Percentiles rank a stretch among this genome's conserved stretches.
These are phyloP conservation scores for Wickerhamiella nectarea DNA, from an alignment of 805 yeast genomes.

Conservation along the genomic window DNA sequence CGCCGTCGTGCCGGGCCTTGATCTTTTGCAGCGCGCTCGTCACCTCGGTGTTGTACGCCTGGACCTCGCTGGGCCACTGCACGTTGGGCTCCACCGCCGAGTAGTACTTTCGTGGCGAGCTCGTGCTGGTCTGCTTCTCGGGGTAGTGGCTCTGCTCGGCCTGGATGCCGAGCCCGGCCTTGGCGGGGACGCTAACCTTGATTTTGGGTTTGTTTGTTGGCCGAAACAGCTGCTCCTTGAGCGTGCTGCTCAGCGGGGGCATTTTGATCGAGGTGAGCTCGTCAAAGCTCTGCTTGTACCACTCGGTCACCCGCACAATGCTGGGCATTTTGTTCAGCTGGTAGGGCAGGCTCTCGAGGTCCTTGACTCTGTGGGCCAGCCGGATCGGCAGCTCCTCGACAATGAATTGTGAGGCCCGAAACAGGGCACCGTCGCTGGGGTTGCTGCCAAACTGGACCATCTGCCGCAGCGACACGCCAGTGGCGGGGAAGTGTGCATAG, in stretches of 20 bases:
- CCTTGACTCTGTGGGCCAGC: constrained; percentile 73
- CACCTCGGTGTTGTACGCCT: constrained; percentile 54
- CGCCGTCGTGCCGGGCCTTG: constrained; percentile 80
- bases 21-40: constrained; percentile 53
- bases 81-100: constrained; percentile 39
- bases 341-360: constrained; percentile 65
- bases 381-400: constrained; percentile 80
- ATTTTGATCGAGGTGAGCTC: constrained; percentile 50
- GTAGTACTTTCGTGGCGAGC: constrained; percentile 32
- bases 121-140: background rate
- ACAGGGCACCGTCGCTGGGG: constrained; percentile 66
- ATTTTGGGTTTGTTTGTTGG: constrained; percentile 14
- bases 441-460: constrained; percentile 84
- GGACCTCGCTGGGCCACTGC: constrained; percentile 62
- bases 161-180: constrained; percentile 23
- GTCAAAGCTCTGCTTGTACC: constrained; percentile 87
- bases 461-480: constrained; percentile 71
- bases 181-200: constrained; percentile 14
- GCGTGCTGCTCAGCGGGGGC: constrained; percentile 37
- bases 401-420: constrained; percentile 70
- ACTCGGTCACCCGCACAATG: constrained; percentile 60
- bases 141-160: constrained; percentile 21
- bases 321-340: constrained; percentile 63
- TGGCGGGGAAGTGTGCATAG: constrained; percentile 64
- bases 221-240: constrained; percentile 21